Conservation (phyloP, 345 rosid genomes). For the Gossypium ekmanianum region DNA sequence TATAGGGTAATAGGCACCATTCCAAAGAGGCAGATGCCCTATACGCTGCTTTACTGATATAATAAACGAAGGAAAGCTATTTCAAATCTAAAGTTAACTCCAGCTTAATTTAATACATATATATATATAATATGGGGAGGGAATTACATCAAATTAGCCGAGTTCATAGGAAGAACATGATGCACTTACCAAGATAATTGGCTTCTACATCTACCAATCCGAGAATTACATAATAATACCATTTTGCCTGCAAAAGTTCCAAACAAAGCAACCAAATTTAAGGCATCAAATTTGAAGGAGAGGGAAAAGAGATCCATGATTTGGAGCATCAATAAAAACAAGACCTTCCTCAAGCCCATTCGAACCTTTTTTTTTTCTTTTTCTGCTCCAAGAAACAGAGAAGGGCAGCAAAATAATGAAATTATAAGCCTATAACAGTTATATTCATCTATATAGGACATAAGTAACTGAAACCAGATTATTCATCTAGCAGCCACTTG, state of each 20-base stretch:
- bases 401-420: neutral
- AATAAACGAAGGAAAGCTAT: neutral
- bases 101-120: neutral
- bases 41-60: neutral
- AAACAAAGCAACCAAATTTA: constrained; percentile 8
- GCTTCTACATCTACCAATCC: constrained; percentile 82
- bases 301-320: neutral
- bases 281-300: neutral
- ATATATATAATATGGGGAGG: neutral
- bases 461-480: neutral
- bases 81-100: neutral
- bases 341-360: neutral
- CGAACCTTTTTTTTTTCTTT: neutral
- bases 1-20: neutral
- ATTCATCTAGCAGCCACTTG: neutral
- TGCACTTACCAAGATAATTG: constrained; percentile 79
- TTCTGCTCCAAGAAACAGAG: neutral
- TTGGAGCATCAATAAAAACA: neutral
- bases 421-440: neutral
- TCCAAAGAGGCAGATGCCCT: neutral
- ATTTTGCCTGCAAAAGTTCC: constrained; percentile 63
- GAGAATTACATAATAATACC: constrained; percentile 76
- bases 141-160: neutral
- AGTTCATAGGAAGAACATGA: neutral
- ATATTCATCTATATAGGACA: neutral